Evolutionary conservation across 2,329 filamentous ascomycete species (phyloP).

Genomic region (Cercospora brassicicola): DNA sequence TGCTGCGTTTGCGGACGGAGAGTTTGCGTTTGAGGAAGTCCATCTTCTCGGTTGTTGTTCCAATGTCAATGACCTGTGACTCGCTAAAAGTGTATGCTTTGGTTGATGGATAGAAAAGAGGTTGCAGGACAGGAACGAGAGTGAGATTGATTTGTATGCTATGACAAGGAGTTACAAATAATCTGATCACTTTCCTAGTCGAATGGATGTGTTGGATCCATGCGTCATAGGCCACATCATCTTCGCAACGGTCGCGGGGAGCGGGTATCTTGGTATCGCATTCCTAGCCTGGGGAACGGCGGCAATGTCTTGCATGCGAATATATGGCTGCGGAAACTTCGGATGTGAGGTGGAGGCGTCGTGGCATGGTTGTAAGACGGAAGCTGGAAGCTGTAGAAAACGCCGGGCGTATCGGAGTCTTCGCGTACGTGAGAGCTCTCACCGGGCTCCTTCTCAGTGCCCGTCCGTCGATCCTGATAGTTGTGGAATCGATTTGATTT

Average conservation of each 20-base stretch:
- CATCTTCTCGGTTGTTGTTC: neutral
- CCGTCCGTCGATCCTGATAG: neutral
- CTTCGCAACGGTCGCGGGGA: neutral
- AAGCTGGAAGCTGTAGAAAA: neutral
- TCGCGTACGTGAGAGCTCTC: neutral
- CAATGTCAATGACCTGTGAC: neutral
- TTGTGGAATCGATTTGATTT: neutral
- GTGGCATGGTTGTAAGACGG: neutral
- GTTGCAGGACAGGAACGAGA: neutral
- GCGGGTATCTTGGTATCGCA: neutral
- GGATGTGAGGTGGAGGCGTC: neutral
- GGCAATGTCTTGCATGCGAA: neutral
- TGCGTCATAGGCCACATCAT: neutral
- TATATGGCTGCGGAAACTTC: neutral
- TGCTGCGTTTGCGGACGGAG: constrained; percentile 5
- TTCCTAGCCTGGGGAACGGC: neutral
- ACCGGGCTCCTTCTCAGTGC: neutral
- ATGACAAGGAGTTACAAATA: neutral
- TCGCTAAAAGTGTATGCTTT: neutral
- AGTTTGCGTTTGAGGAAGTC: constrained; percentile 14
- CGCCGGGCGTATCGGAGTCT: neutral
- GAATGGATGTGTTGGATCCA: neutral
- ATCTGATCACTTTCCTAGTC: neutral
- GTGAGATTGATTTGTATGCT: neutral
- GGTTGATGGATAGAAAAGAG: neutral